Evolutionary conservation across 148 eudicot genomes (phyloP), one percentile per base, ranked within the genome.

Genomic region (Nepenthes mirabilis): DNA sequence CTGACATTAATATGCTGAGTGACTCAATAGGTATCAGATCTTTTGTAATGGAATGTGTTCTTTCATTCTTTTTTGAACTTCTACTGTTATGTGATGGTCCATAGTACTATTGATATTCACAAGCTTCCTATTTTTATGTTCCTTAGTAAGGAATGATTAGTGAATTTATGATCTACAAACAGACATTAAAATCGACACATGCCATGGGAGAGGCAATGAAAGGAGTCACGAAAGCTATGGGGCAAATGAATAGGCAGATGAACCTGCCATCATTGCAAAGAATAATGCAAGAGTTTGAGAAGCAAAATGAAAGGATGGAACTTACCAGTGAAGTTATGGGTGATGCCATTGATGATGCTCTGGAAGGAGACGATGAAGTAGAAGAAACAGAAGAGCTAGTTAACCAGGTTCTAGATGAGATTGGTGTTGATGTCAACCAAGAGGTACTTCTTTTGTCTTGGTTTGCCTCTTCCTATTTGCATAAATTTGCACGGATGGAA

Each of bases 171-270:
- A 55, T n/a, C 13, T 64, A 40, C 37, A 10, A 47, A 43, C 77
- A 91, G 97, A 91, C 97, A 35, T 68, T 91, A 74, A 91, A 91
- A 74, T 91, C 98, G 0, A 91, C 98, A 12, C 98, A 91, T 88
- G 98, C 98, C 54, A 91, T 91, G 98, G 98, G 98, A 63, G 94
- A 91, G 76, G 98, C 98, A 33, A 91, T 91, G 94, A 91, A 86
- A 71, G 98, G 98, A 60, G 96, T 91, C 43, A 91, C 98, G 34
- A 91, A 91, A 80, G 98, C 98, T 43, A 91, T 91, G 96, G 96
- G 96, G 55, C 96, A 85, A 70, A 91, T 91, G 98, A 91, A 88
- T 67, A 82, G 84, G 75, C 98, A 86, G 74, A 88, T 91, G 98
- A 91, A 91, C 79, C 82, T 91, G 68, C 94, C 98, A 54, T 70